Evolutionary conservation across 2,329 filamentous ascomycete genomes (phyloP), one percentile per base, ranked within the genome.

Genomic region (Paracorniculantispora psalliotae): DNA sequence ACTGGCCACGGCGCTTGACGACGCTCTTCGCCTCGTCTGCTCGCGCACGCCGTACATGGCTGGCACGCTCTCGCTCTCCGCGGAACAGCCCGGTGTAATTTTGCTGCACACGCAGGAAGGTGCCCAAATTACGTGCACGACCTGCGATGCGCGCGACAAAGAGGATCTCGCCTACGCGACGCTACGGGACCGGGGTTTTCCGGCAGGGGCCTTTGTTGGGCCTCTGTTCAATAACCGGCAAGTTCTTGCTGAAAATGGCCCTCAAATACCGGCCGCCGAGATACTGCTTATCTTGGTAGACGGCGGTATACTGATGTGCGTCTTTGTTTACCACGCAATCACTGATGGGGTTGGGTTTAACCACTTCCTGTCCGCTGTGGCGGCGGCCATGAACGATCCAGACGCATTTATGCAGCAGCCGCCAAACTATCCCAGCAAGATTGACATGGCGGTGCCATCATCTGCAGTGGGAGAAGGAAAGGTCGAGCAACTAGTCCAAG

Each of bases 261-360:
- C 64, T 0, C 57, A 52, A 3, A 66, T 76, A 25, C 76, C 75
- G 0, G 74, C 74, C 12, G 69, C 71, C 2, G 68, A 68, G n/a
- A 67, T 79, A 6, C 70, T 73, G 15, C 72, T 69, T n/a, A 69
- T 71, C 43, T 70, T 76, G 54, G 69, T 75, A 8, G 62, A 67
- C 3, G 76, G 74, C 2, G 76, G 77, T 1, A 55, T 79, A 10
- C 59, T 78, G 7, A 68, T 79, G 23, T 71, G 67, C 6, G 61
- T 75, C n/a, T 75, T 70, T 59, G 65, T 78, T 48, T 74, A 77
- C 60, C 77, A 79, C 59, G 67, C 75, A 7, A 64, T 77, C 25
- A 73, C 72, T 17, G 77, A 79, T 53, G 77, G 76, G 12, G 69
- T 72, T 30, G 75, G 73, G 21, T 66, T 77, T 21, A 62, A 65